Conservation (phyloP, 495 filamentous ascomycete genomes). For the Delitschia confertaspora region DNA sequence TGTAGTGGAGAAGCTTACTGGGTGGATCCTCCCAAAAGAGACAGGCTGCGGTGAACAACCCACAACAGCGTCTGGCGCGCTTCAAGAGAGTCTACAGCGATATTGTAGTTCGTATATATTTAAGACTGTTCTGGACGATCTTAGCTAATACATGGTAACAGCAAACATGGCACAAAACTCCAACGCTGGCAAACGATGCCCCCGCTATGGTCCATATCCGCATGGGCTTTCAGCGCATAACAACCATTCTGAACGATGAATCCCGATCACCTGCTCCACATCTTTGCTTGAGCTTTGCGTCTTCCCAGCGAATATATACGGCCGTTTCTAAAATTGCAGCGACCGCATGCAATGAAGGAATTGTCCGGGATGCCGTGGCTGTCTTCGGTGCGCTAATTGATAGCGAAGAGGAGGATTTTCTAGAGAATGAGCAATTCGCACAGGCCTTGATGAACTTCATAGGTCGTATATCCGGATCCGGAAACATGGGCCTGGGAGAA, state of each 20-base stretch:
- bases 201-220: slow-evolving; percentile 44
- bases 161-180: slow-evolving; percentile 71
- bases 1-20: slow-evolving; percentile 19
- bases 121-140: not conserved
- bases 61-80: slow-evolving; percentile 74
- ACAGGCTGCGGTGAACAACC: slow-evolving; percentile 59
- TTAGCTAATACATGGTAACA: slow-evolving; percentile 31
- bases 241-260: slow-evolving; percentile 77
- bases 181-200: slow-evolving; percentile 44
- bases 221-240: slow-evolving; percentile 56
- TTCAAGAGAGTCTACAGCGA: slow-evolving; percentile 86
- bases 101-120: slow-evolving; percentile 70
- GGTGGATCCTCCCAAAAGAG: slow-evolving; percentile 40
- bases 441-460: slow-evolving; percentile 74
- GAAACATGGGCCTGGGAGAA: slow-evolving; percentile 50
- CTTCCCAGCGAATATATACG: slow-evolving; percentile 76
- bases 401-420: slow-evolving; percentile 87
- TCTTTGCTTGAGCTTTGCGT: slow-evolving; percentile 75
- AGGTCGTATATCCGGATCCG: slow-evolving; percentile 53
- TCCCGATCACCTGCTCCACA: slow-evolving; percentile 77
- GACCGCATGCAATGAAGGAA: slow-evolving; percentile 64
- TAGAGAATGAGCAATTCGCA: slow-evolving; percentile 76
- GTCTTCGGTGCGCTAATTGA: slow-evolving; percentile 88
- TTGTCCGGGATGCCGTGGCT: slow-evolving; percentile 70
- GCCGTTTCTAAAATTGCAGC: slow-evolving; percentile 78